These are phyloP conservation scores for Aspergillus affinis DNA, from an alignment of 495 filamentous ascomycete genomes.

Conservation along the genomic window DNA sequence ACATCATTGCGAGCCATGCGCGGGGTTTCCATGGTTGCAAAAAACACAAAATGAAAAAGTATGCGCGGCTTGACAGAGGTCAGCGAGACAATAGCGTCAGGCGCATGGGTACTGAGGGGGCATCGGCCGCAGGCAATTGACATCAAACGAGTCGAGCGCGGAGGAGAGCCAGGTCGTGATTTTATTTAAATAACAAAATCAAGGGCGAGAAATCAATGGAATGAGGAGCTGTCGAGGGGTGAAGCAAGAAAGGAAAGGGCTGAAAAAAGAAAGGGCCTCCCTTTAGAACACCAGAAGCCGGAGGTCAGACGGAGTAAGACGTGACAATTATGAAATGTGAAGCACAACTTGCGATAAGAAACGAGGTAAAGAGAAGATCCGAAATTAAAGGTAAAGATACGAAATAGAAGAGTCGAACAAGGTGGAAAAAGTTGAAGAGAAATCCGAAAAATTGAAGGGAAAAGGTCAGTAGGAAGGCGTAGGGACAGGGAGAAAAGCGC, in stretches of 20 bases:
- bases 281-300: neutral
- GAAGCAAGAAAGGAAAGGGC: neutral
- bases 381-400: neutral
- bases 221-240: neutral
- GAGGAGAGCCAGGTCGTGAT: neutral
- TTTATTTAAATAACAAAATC: neutral
- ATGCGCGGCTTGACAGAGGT: neutral
- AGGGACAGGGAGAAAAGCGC: slow-evolving; percentile 18
- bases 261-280: neutral
- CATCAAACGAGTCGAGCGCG: neutral
- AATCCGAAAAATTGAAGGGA: neutral
- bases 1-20: slow-evolving; percentile 3
- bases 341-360: neutral
- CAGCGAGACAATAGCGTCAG: slow-evolving; percentile 1
- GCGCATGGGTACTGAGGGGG: slow-evolving; percentile 2
- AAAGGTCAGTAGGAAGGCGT: slow-evolving; percentile 8
- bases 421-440: no score
- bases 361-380: neutral
- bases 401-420: neutral
- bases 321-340: neutral
- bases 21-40: slow-evolving; percentile 3
- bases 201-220: neutral
- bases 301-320: neutral
- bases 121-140: neutral
- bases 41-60: neutral